phyloP scores from a whole-genome alignment of 2,329 filamentous ascomycete genomes.

The Corinectria fuckeliana region DNA sequence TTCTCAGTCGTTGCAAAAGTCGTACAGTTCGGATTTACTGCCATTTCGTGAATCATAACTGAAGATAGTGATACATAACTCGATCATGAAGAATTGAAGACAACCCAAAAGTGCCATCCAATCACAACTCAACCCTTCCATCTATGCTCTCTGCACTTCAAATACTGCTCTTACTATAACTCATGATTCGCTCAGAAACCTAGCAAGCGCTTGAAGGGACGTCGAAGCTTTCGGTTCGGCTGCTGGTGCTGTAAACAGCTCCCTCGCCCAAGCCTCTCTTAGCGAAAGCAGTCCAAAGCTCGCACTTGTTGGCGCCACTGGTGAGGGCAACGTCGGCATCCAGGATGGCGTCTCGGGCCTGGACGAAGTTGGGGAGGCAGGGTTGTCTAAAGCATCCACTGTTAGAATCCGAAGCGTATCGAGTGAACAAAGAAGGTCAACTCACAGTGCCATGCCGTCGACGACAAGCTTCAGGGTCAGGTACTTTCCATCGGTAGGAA shows the following conservation, averaged over 20 bases:
- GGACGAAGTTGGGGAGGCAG: slow-evolving; percentile 61
- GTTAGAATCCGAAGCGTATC: slow-evolving; percentile 7
- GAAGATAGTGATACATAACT: too few relatives aligned
- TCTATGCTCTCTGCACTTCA: too few relatives aligned
- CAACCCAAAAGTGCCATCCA: too few relatives aligned
- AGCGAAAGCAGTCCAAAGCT: slow-evolving; percentile 62
- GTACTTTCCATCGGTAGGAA: slow-evolving; percentile 60
- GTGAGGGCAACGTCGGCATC: slow-evolving; percentile 61
- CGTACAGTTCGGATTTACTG: too few relatives aligned
- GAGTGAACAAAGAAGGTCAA: not conserved
- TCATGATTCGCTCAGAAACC: not conserved
- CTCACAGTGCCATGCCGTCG: slow-evolving; percentile 55
- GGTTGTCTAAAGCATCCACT: slow-evolving; percentile 47
- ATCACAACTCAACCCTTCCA: too few relatives aligned
- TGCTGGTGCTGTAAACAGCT: slow-evolving; percentile 41
- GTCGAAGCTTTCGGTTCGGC: slow-evolving; percentile 42
- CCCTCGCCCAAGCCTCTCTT: slow-evolving; percentile 60
- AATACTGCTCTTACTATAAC: not conserved
- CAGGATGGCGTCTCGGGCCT: slow-evolving; percentile 60
- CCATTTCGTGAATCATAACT: too few relatives aligned
- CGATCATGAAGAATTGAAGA: too few relatives aligned
- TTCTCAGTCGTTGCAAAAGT: too few relatives aligned
- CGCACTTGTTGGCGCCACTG: slow-evolving; percentile 56
- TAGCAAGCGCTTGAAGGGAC: slow-evolving; percentile 36
- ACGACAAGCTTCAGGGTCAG: slow-evolving; percentile 59